Base-by-base conservation (phyloP, 148 eudicot genomes). In the Rhododendron williamsianum region DNA sequence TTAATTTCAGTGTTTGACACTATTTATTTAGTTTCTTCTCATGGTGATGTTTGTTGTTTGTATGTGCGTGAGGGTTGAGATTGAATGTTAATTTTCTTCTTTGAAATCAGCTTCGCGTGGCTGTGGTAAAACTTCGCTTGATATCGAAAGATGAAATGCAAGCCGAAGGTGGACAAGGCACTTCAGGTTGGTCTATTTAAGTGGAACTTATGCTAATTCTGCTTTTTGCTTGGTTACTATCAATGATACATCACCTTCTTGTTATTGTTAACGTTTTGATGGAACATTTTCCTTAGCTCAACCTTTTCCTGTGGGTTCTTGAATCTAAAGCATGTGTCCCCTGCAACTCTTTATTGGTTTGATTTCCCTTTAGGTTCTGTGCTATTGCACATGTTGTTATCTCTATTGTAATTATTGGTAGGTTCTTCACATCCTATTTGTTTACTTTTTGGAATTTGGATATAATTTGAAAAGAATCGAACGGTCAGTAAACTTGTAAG, bases 51-150 rank as follows among this genome's bases (percentile, higher is more conserved):
- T 65, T 60, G 19, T 23, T 8, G 19, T 46, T 48, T 60, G 18
- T 33, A 15, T 73, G 11, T 56, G 27, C 8, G 56, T 45, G 30
- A 79, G 69, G 65, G 38, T 21, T 81, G 49, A 60, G 33, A 65
- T 27, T 41, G 9, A 85, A 80, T 4, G 10, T 6, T 83, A 38
- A 21, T 4, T 87, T 83, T 38, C n/a, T 83, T 84, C 41, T 52
- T 78, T 87, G 78, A 85, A 81, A 35, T 88, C 91, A 94, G 98
- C 83, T 76, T 89, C 79, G 82, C 45, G 43, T 85, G 78, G 94
- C 91, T 43, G 84, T 82, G 80, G 90, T 93, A 63, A 89, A 84
- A 80, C 82, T 94, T 82, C 87, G 54, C 36, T 46, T 92, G 77
- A 85, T 91, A 41, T 19, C 89, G 52, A 89, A 87, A 82, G 91